A percentile compares a stretch with the other conserved stretches of the same genome.
Conservation (phyloP, 345 rosid species). For the Lenwebbia sp. region DNA sequence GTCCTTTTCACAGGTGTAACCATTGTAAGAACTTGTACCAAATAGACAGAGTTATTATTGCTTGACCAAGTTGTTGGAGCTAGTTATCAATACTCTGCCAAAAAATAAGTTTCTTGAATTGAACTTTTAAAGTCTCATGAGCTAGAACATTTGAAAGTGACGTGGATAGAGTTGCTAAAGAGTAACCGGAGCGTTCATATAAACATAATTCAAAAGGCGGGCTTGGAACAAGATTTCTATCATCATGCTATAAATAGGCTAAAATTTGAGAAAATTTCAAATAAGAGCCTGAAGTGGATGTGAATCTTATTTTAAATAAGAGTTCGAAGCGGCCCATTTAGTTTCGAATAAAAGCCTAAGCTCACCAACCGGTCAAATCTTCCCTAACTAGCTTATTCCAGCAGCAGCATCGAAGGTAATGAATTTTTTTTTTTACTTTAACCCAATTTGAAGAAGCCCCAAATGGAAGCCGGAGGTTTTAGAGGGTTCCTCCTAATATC, state of each 20-base stretch:
- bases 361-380: background rate
- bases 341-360: background rate
- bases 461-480: no score
- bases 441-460: no score
- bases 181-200: background rate
- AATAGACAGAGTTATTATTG: background rate
- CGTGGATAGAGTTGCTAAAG: background rate
- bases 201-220: background rate
- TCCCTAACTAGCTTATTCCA: background rate
- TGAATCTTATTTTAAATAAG: background rate
- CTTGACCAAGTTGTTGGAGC: background rate
- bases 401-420: no score
- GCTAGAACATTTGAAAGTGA: background rate
- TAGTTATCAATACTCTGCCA: background rate
- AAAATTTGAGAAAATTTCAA: background rate
- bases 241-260: background rate
- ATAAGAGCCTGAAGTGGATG: background rate
- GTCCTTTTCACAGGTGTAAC: background rate
- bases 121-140: background rate
- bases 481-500: no score
- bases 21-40: background rate
- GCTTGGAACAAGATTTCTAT: background rate
- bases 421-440: no score
- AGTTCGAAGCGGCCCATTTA: accelerated
- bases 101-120: background rate